Evolutionary conservation across 1,284 basidiomycete genomes (phyloP).

Genomic region (Thecaphora thlaspeos): DNA sequence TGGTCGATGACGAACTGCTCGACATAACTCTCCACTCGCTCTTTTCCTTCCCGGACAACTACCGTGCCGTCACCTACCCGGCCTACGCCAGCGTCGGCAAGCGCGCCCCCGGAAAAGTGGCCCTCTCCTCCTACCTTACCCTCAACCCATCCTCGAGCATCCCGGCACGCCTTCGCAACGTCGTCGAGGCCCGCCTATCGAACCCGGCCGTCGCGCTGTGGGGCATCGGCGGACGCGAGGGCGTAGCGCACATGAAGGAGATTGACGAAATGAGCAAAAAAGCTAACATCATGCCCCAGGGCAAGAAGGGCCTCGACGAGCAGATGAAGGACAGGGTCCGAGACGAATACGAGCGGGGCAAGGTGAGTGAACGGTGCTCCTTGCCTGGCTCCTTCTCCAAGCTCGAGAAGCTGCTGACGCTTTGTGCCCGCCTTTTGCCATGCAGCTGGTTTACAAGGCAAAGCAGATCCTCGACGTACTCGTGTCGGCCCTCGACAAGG

Average conservation of each 20-base stretch:
- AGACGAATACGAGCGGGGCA: slow-evolving; percentile 29
- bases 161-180: slow-evolving; percentile 38
- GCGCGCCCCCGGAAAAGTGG: neutral
- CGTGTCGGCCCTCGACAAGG: slow-evolving; percentile 6
- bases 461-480: slow-evolving; percentile 23
- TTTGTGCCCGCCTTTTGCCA: no score
- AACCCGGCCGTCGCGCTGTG: slow-evolving; percentile 21
- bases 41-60: slow-evolving; percentile 44
- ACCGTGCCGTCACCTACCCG: slow-evolving; percentile 29
- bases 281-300: slow-evolving; percentile 25
- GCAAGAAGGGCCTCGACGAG: slow-evolving; percentile 20
- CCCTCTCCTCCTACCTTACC: neutral
- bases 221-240: slow-evolving; percentile 39
- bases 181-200: slow-evolving; percentile 35
- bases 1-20: slow-evolving; percentile 37
- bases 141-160: slow-evolving; percentile 24
- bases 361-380: neutral
- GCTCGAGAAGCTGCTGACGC: no score
- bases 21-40: slow-evolving; percentile 44
- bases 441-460: slow-evolving; percentile 15
- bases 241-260: slow-evolving; percentile 15
- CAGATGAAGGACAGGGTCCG: slow-evolving; percentile 15
- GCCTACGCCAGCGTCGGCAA: slow-evolving; percentile 18
- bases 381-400: no score
- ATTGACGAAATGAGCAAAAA: slow-evolving; percentile 23